Conservation (phyloP, 805 yeast genomes). For the Suhomyces emberorum region DNA sequence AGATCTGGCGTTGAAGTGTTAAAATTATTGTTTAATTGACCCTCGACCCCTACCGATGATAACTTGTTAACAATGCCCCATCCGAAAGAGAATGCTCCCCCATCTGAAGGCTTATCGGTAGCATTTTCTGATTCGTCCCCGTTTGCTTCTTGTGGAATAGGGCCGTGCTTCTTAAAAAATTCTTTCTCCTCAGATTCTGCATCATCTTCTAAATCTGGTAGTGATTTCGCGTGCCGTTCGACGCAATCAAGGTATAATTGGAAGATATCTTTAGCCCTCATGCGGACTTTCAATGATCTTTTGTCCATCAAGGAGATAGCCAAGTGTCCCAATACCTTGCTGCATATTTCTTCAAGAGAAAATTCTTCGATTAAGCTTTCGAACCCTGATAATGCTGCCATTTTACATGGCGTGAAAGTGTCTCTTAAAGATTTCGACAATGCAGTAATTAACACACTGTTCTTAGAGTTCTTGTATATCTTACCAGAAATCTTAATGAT, state of each 20-base stretch:
- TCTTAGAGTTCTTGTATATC: conserved; percentile 53
- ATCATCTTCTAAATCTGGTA: conserved; percentile 34
- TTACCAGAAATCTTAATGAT: conserved; percentile 61
- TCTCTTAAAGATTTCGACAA: conserved; percentile 81
- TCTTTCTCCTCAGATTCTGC: conserved; percentile 39
- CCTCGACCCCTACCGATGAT: conserved; percentile 26
- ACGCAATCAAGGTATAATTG: conserved; percentile 48
- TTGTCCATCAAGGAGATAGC: conserved; percentile 81
- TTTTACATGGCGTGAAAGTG: conserved; percentile 67
- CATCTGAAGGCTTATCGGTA: conserved; percentile 10
- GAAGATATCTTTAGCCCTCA: conserved; percentile 67
- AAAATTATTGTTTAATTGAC: conserved; percentile 35
- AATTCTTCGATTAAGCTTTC: conserved; percentile 62
- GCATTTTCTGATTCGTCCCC: conserved; percentile 4
- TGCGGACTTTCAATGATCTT: conserved; percentile 60
- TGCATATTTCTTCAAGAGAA: conserved; percentile 71
- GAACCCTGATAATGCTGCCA: conserved; percentile 75
- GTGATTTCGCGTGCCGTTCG: conserved; percentile 33
- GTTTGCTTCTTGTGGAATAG: conserved; percentile 9
- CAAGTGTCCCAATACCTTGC: conserved; percentile 76
- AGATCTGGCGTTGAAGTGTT: conserved; percentile 37
- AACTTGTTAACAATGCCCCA: conserved; percentile 38
- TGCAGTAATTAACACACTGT: conserved; percentile 82
- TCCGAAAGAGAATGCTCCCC: conserved; percentile 22
- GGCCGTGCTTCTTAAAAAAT: conserved; percentile 29